Base-by-base conservation (phyloP, 257 asterid species). In the Solanum pennellii region DNA sequence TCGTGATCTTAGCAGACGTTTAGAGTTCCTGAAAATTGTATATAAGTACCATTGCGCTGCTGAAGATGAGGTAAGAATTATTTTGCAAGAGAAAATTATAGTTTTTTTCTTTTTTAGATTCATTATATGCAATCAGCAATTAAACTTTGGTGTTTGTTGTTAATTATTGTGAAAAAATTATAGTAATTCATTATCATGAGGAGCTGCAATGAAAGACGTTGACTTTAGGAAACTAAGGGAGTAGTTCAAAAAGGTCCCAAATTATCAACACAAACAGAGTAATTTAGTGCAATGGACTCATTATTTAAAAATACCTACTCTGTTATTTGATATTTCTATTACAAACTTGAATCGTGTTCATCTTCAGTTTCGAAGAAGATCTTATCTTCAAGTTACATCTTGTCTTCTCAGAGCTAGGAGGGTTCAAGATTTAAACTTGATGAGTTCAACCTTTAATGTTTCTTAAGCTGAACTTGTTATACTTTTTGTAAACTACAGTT, bases 61-160 rank as follows among this genome's bases (percentile, higher is more conserved):
- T 74, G 99, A 96, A 91, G 99, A 96, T 84, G 99, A 96, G 99
- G 99, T 96, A 82, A 49, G 65, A 56, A 20, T 56, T 4, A 18
- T 0, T 56, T 56, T 56, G 3, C 44, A 41, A 41, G 44, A 41
- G 44, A 56, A 18, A 79, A 25, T 25, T 44, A 35, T 47, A 27
- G 62, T 18, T 18, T 7, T 18, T 52, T 49, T 7, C 12, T 27
- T 76, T 52, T 59, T 59, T 59, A 76, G 60, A 76, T 76, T 79
- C 65, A 56, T 45, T 59, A 44, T 79, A 79, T 9, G 60, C n/a
- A 25, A 79, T n/a, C 62, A 45, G 29, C 37, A n/a, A 77, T 42
- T 44, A 21, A 44, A 77, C 41, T 42, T 77, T 77, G 60, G 13
- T 44, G 13, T 77, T 42, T 27, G 60, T 45, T 79, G 41, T 14